Evolutionary conservation across 2,329 filamentous ascomycete genomes (phyloP), one percentile per base, ranked within the genome.

Genomic region (Cladobotryum protrusum): DNA sequence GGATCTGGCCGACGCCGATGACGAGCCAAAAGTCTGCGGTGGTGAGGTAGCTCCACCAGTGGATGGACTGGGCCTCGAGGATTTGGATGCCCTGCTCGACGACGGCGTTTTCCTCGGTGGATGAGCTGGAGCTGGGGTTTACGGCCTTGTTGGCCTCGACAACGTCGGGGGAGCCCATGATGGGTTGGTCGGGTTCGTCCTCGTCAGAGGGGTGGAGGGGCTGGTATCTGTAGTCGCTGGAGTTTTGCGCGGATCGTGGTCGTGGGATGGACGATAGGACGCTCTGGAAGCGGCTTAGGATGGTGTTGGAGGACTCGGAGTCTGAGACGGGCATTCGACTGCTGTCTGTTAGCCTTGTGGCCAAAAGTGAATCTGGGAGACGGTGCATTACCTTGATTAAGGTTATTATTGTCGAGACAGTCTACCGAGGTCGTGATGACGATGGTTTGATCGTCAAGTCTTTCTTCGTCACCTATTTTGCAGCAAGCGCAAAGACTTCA

Each of bases 21-120:
- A 95, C 83, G 58, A 89, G 73, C 81, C 89, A 97, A 66, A 99
- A 97, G 65, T 96, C 88, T 62, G 77, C 77, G 11, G 91, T 96
- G 59, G 77, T 78, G 55, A 97, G 75, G 71, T 93, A 97, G 40
- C 85, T 77, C 70, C 79, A 85, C 82, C 82, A 85, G 56, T 70
- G 72, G 41, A 73, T 72, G 29, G 74, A 73, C 58, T 68, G 70
- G 48, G 71, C 68, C 67, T 85, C 77, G 58, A 85, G 70, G 37
- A 73, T 68, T 50, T 77, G 71, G 44, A 85, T 72, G 34, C 76
- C 81, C 55, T 72, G 72, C 40, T 65, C 66, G 42, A 80, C 73
- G 49, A 69, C 70, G 48, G 69, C 71, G 39, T 55, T 54, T 37
- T 58, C 54, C 48, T 17, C 32, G 5, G 40, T 5, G 39, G 32